Percentiles rank a stretch among this genome's conserved stretches.
Evolutionary conservation across 176 grass and related monocot genomes (phyloP).

Genomic region (Cymbopogon citratus): DNA sequence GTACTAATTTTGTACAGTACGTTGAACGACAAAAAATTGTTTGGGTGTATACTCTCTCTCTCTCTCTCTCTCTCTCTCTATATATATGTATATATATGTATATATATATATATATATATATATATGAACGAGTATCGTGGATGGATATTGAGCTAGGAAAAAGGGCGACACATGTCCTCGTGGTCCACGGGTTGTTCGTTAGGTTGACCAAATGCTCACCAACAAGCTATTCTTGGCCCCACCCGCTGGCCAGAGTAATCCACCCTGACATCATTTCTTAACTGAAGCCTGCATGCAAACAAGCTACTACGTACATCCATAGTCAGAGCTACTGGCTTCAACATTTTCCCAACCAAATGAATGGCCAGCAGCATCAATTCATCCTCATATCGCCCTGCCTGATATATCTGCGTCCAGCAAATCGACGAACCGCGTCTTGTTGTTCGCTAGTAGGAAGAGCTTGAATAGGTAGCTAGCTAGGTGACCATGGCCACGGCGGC

Average conservation of each 20-base stretch:
- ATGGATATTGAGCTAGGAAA: not conserved
- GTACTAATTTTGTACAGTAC: too few relatives aligned
- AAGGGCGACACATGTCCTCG: not conserved
- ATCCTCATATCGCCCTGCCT: not conserved
- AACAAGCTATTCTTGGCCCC: not conserved
- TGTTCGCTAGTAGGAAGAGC: not conserved
- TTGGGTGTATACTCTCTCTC: too few relatives aligned
- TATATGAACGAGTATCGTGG: not conserved
- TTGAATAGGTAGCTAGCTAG: not conserved
- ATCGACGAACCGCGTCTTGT: too few relatives aligned
- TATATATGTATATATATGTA: too few relatives aligned
- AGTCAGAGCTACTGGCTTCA: not conserved
- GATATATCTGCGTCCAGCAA: not conserved
- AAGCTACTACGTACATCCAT: not conserved
- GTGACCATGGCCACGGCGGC: not conserved
- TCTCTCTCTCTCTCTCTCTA: too few relatives aligned
- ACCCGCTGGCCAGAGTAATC: not conserved
- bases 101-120: too few relatives aligned
- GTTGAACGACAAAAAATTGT: not conserved
- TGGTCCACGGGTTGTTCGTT: conserved; percentile 20
- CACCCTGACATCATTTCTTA: not conserved
- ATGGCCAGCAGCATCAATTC: not conserved
- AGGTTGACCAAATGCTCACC: conserved; percentile 41
- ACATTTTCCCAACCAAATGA: not conserved
- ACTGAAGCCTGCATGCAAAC: not conserved